Evolutionary conservation across 148 eudicot genomes (phyloP), one percentile per base, ranked within the genome.

Genomic region (Amaranthus hypochondriacus): DNA sequence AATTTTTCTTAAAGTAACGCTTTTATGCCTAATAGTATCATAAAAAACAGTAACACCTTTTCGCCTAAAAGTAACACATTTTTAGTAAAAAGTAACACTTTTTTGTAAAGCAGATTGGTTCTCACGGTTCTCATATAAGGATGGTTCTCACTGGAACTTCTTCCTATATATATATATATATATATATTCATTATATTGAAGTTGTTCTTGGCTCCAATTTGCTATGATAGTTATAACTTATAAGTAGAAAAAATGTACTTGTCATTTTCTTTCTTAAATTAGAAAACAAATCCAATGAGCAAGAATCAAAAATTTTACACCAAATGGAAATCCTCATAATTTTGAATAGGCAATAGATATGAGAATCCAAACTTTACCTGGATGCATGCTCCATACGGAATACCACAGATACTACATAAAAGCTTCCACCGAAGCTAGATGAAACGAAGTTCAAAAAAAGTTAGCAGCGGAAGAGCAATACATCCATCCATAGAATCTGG

Each of bases 381-480:
- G 68, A 95, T 95, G 72, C 99, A 95, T 55, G 99, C 99, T 76
- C 99, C 99, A 87, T 89, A 90, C 44, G 99, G 70, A 78, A 90
- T 90, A 79, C 86, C 86, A 73, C 99, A 95, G 71, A 95, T 90
- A 90, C 96, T 90, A 71, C 99, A 95, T 63, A 89, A 72, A 63
- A 95, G 94, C 85, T 89, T 95, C 99, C 99, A 95, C 48, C 99
- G 96, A 70, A 92, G 96, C 99, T 95, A 76, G 62, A 69, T 55
- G 76, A 56, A 67, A 78, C 6, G 62, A 48, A 6, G 68, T 43
- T 59, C 11, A 49, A 56, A 66, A 59, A 59, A 50, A 48, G 44
- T 71, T 39, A 75, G 50, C 70, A 39, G 21, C 51, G 39, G 53
- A 69, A 57, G 74, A 8, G 69, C 15, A 56, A 12, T 39, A 15